phyloP scores from a whole-genome alignment of 2,329 filamentous ascomycete species.

The Triangularia setosa region DNA sequence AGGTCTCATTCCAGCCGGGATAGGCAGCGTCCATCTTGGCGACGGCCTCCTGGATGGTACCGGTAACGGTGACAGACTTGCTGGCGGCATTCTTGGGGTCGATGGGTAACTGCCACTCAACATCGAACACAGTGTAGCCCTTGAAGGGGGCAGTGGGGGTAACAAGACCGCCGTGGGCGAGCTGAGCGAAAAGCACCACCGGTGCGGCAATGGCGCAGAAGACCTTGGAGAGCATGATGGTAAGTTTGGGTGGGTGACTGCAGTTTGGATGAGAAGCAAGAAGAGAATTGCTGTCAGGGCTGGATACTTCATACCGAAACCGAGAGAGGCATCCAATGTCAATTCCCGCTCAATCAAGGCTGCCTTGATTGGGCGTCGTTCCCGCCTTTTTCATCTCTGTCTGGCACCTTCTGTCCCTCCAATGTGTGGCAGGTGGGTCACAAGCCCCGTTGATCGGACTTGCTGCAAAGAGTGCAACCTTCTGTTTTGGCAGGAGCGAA shows the following conservation, averaged over 20 bases:
- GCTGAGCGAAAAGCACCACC: not conserved
- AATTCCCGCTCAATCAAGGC: too few species aligned
- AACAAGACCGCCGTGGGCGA: not conserved
- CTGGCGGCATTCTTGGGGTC: not conserved
- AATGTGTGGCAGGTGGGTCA: too few species aligned
- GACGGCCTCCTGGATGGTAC: not conserved
- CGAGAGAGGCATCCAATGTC: too few species aligned
- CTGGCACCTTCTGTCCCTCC: too few species aligned
- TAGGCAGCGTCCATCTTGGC: not conserved
- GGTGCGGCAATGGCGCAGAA: not conserved
- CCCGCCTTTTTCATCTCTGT: too few species aligned
- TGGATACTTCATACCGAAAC: too few species aligned
- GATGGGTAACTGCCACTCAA: not conserved
- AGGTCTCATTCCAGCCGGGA: not conserved
- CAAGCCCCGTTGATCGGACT: too few species aligned
- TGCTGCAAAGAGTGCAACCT: too few species aligned
- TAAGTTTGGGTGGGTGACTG: not conserved
- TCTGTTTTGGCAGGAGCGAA: too few species aligned
- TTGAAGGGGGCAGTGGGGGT: not conserved
- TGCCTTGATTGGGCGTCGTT: too few species aligned
- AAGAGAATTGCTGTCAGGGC: too few species aligned
- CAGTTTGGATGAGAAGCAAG: too few species aligned
- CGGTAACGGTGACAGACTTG: not conserved
- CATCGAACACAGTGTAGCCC: not conserved
- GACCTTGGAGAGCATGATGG: not conserved